Evolutionary conservation across 305 asterid genomes (phyloP).

Genomic region (Euphrasia arctica): DNA sequence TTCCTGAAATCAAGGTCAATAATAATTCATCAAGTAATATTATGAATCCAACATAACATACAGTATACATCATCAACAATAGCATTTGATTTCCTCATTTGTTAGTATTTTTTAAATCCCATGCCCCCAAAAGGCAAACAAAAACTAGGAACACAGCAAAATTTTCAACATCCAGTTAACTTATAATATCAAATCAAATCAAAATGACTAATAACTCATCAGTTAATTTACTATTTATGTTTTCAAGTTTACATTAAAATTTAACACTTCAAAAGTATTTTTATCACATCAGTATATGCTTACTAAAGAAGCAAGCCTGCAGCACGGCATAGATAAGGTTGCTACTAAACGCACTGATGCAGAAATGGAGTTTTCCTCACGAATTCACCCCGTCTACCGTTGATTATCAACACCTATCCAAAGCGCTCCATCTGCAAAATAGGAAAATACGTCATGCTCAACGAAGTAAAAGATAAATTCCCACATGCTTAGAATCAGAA

Average conservation of each 20-base stretch:
- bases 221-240: no score
- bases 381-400: slow-evolving; percentile 9
- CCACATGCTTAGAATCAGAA: not conserved
- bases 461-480: not conserved
- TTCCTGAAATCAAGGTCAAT: no score
- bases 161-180: no score
- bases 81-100: no score
- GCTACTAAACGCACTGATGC: not conserved
- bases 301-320: not conserved
- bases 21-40: no score
- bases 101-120: no score
- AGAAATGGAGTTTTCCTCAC: not conserved
- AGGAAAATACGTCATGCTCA: not conserved
- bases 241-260: not conserved
- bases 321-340: not conserved
- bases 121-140: no score
- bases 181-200: no score
- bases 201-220: no score
- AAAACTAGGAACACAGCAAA: no score
- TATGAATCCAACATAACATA: no score
- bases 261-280: not conserved
- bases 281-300: not conserved
- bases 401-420: slow-evolving; percentile 23
- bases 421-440: slow-evolving; percentile 38
- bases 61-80: no score